Conservation (phyloP, 768 basidiomycete species). For the Auricularia sp. region DNA sequence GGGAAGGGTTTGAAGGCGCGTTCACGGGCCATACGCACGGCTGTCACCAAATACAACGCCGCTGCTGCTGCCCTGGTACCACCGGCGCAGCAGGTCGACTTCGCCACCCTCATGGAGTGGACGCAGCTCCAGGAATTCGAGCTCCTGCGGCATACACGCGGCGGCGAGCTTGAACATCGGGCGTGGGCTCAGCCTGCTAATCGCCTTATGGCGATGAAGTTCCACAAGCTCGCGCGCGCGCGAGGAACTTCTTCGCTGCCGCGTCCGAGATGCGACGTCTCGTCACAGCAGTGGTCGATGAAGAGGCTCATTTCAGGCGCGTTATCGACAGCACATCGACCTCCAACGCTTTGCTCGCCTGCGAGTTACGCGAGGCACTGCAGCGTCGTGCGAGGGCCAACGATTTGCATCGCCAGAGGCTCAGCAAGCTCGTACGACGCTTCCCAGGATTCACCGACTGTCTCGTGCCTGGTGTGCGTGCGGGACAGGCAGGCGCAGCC, state of each 20-base stretch:
- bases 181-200: constrained; percentile 30
- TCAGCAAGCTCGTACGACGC: background rate
- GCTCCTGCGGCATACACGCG: constrained; percentile 18
- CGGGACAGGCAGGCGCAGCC: too few relatives aligned
- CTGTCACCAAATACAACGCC: constrained; percentile 22
- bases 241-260: constrained; percentile 23
- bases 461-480: too few relatives aligned
- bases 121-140: constrained; percentile 22
- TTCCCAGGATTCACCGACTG: too few relatives aligned
- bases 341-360: background rate
- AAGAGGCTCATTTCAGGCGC: constrained; percentile 3
- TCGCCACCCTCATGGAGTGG: constrained; percentile 18
- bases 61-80: constrained; percentile 17
- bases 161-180: constrained; percentile 14
- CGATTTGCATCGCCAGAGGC: background rate
- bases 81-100: constrained; percentile 18
- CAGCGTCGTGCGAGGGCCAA: background rate
- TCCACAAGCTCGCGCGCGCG: constrained; percentile 23
- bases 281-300: constrained; percentile 21
- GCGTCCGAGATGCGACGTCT: constrained; percentile 25
- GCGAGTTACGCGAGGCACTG: background rate
- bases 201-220: constrained; percentile 16
- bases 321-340: background rate
- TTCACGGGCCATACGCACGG: constrained; percentile 17
- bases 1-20: constrained; percentile 1